Evolutionary conservation across 1,284 basidiomycete species (phyloP), one percentile per base, ranked within the genome.

Genomic region (Apiotrichum sp.): DNA sequence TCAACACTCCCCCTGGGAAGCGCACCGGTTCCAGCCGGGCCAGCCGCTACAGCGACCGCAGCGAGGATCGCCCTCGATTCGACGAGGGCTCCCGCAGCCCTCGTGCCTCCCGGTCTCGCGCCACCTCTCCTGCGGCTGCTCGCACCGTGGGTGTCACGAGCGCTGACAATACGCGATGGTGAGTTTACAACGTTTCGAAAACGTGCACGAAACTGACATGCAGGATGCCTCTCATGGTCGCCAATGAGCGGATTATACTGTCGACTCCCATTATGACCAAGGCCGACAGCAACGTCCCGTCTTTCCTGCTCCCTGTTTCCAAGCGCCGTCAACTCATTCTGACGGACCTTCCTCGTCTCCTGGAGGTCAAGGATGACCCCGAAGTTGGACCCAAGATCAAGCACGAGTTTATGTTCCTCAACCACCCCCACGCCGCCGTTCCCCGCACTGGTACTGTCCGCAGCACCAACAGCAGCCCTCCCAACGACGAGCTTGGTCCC

Each of bases 321-420:
- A 78, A 78, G 40, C 73, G 78, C 4, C 75, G 74, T 9, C 68
- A 77, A 44, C 69, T 82, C 42, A 71, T 81, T 34, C 65, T 82
- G 2, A 82, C 80, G 14, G 79, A 79, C 61, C 77, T 79, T 50
- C 80, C 80, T 4, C 70, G 80, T 5, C 66, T 82, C 14, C 67
- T 81, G 8, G 78, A 77, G 53, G 76, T 80, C 65, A 80, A 80
- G 61, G 80, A 80, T 49, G 71, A 72, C 35, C 48, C 57, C 10
- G 53, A 65, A 3, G 38, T 42, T 6, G 56, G 50, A 5, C 52
- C 57, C 4, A 50, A 43, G 48, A 46, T 61, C 54, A 65, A 65
- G 55, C 53, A 47, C 47, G 58, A 62, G 51, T 60, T 61, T 38
- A 49, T 49, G 5, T 62, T 65, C 33, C 9, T 58, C 1, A 33